These are phyloP conservation scores for Typha latifolia DNA, from an alignment of 176 grass and related monocot species.

Conservation along the genomic window DNA sequence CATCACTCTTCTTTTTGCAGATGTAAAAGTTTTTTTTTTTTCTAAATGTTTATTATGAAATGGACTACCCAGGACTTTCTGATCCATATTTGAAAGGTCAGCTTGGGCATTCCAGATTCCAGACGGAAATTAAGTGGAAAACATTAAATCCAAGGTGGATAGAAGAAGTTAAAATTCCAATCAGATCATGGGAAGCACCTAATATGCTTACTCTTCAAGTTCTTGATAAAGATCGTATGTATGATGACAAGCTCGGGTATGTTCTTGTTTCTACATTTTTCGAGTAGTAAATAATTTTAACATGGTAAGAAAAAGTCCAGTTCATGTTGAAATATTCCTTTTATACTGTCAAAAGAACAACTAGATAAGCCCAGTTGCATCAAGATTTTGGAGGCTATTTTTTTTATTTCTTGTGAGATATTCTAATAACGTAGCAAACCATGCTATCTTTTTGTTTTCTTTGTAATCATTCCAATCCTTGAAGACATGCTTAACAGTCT, in stretches of 20 bases:
- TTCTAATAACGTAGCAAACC: too few relatives aligned
- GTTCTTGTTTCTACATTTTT: slow-evolving; percentile 12
- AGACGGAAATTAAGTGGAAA: slow-evolving; percentile 73
- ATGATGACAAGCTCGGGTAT: slow-evolving; percentile 90
- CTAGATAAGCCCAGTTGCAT: not conserved
- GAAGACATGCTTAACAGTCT: not conserved
- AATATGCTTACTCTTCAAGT: slow-evolving; percentile 76
- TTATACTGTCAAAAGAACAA: not conserved
- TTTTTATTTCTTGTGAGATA: too few relatives aligned
- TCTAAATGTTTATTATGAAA: not conserved
- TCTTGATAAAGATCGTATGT: slow-evolving; percentile 82
- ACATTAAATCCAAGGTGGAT: slow-evolving; percentile 78
- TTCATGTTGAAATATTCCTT: not conserved
- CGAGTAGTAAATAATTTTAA: too few relatives aligned
- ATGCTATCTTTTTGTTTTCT: too few relatives aligned
- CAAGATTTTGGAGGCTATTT: too few relatives aligned
- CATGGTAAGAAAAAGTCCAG: too few relatives aligned
- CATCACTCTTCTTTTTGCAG: slow-evolving; percentile 13
- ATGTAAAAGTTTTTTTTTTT: slow-evolving; percentile 7
- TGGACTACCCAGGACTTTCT: slow-evolving; percentile 49
- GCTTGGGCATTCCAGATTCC: slow-evolving; percentile 70
- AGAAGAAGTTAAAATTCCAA: slow-evolving; percentile 93
- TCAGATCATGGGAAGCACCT: slow-evolving; percentile 66
- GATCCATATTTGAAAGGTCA: slow-evolving; percentile 90
- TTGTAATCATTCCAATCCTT: not conserved